Evolutionary conservation across 495 filamentous ascomycete genomes (phyloP), one percentile per base, ranked within the genome.

Genomic region (Lasiosphaeriaceae sp.): DNA sequence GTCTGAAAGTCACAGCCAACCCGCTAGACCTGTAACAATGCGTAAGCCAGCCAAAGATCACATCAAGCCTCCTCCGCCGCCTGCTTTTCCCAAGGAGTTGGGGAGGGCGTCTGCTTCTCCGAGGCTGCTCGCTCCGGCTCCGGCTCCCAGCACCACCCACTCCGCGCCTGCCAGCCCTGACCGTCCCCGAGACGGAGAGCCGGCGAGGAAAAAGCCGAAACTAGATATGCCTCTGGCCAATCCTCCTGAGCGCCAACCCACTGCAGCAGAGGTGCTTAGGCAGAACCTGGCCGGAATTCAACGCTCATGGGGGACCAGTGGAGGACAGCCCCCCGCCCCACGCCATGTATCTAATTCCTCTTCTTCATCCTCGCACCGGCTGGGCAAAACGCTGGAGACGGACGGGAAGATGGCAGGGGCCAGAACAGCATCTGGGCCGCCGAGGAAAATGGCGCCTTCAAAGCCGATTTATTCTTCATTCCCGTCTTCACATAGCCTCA

Each of bases 121-220:
- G 0, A 41, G 47, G 22, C n/a, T 46, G 19, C 23, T 39, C n/a
- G 11, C 44, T 45, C 43, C 47, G 24, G 50, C 50, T 22, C 56
- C 51, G 3, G n/a, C n/a, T n/a, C n/a, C 3, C 46, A 6, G 59
- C 46, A 26, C 43, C n/a, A n/a, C n/a, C n/a, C n/a, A 53, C 48
- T 61, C 62, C 19, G 50, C 53, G 22, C 57, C 55, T 21, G 47
- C 29, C 17, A 57, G 57, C 12, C 60, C 57, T 2, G 29, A 34
- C 3, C 11, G 12, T 23, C 19, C 17, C 2, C 23, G 0, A 11
- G 43, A 41, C 52, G 56, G 51, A 17, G 58, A 65, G 37, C 58
- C 62, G 11, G 16, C 45, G 11, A 57, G 47, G 35, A 69, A 66
- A 20, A 52, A 60, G 31, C 54, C 23, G 47, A 55, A 47, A 17